Base-by-base conservation (phyloP, 306 rosid species). In the Gleditsia sinensis region DNA sequence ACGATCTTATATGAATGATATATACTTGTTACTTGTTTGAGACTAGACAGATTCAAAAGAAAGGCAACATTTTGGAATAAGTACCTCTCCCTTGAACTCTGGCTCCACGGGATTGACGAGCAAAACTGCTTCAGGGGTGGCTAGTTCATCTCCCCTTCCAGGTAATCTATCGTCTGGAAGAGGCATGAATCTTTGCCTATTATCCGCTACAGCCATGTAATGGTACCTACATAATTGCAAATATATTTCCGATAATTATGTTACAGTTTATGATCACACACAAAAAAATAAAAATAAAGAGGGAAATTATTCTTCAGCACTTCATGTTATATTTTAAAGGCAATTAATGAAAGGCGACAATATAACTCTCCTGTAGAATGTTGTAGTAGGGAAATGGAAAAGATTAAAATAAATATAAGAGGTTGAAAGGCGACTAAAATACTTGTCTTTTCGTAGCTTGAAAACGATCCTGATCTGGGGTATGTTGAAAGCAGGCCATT, bases 101-200 rank as follows among this genome's bases (percentile, higher is more conserved):
- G 91, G 87, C 72, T 91, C 95, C 4, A 86, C 67, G 0, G 97
- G 97, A 76, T 91, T 33, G 24, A 84, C 83, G 2, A 91, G 95
- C 56, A 79, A 58, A 71, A 91, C 97, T 3, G 97, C 97, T 58
- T 91, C 97, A 0, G 95, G 97, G 3, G 86, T 81, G 68, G 80
- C 83, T 25, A 89, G 76, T 66, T 51, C 78, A 64, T 72, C 16
- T 46, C 95, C 95, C 82, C 97, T 87, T 39, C 7, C 67, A 0
- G 81, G 68, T 33, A n/a, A 56, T 17, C 97, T 71, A 9, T 91
- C 97, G 0, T 89, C 92, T 0, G 91, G 95, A n/a, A 87, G 87
- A 3, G 97, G 97, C 97, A 89, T 91, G 34, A 68, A 74, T 71
- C 97, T 91, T 69, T 89, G 88, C 72, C 95, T 87, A 14, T 84